These are phyloP conservation scores for Xanthoparmelia taractica DNA, from an alignment of 495 filamentous ascomycete species.

Conservation along the genomic window DNA sequence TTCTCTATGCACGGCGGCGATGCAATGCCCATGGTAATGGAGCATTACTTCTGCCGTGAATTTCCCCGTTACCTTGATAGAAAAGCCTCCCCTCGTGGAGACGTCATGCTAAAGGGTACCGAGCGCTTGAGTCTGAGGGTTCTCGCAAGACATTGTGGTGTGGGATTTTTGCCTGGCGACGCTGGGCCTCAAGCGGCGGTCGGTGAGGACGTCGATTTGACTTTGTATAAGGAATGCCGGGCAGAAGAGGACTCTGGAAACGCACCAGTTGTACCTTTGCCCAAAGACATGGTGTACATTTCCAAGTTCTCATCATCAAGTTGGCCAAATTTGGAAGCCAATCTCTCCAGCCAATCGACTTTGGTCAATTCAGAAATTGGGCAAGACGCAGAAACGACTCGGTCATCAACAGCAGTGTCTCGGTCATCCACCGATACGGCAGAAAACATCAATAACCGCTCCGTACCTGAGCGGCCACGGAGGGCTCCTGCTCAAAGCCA, in stretches of 20 bases:
- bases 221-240: conserved; percentile 58
- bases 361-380: not conserved
- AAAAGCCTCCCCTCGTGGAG: conserved; percentile 39
- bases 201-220: conserved; percentile 26
- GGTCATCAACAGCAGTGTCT: not conserved
- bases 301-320: conserved; percentile 21
- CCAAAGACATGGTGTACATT: conserved; percentile 58
- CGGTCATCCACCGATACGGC: not conserved
- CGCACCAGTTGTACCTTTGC: conserved; percentile 61
- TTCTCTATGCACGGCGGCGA: conserved; percentile 56
- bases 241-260: conserved; percentile 63
- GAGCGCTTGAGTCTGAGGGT: conserved; percentile 41
- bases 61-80: conserved; percentile 40
- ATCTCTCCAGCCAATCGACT: not conserved
- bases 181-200: conserved; percentile 21
- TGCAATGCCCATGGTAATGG: conserved; percentile 43
- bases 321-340: not conserved
- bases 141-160: conserved; percentile 45
- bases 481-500: conserved; percentile 23
- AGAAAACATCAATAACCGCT: not conserved
- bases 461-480: conserved; percentile 7
- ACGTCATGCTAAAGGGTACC: conserved; percentile 38
- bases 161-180: conserved; percentile 31
- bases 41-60: conserved; percentile 36
- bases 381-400: not conserved